Evolutionary conservation across 129 eudicot species (phyloP).

Genomic region (Arctium minus): DNA sequence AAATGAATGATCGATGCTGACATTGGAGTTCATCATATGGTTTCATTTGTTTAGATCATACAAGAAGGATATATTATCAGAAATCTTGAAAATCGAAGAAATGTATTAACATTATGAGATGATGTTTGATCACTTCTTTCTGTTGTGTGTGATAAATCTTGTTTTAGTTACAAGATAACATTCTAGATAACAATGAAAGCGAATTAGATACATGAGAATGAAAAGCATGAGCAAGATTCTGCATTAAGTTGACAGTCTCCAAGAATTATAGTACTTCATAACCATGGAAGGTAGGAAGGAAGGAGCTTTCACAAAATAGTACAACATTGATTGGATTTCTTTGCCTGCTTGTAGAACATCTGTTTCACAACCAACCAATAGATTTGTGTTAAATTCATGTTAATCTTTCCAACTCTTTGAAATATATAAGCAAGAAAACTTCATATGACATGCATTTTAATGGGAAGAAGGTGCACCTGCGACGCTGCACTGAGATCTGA

Average conservation of each 20-base stretch:
- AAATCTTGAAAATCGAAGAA: neutral
- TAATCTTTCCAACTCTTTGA: no score
- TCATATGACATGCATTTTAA: neutral
- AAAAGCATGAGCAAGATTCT: neutral
- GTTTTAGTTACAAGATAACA: constrained; percentile 9
- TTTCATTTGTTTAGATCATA: neutral
- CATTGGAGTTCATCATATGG: no score
- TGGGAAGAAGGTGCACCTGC: constrained; percentile 48
- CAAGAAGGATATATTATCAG: neutral
- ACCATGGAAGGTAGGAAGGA: neutral
- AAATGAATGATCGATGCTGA: no score
- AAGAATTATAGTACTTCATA: neutral
- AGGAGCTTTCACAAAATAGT: constrained; percentile 50
- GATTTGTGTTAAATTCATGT: constrained; percentile 4
- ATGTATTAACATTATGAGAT: constrained; percentile 13
- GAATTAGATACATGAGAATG: neutral
- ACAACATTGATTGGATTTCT: constrained; percentile 85
- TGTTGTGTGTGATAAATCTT: constrained; percentile 7
- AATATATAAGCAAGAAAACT: neutral
- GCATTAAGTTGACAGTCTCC: neutral
- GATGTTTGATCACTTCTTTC: constrained; percentile 1
- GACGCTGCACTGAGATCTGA: constrained; percentile 94
- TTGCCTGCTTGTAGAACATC: constrained; percentile 98
- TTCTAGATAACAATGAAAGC: constrained; percentile 7
- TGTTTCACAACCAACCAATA: constrained; percentile 32